Percentiles rank a stretch among this genome's conserved stretches.
Evolutionary conservation across 2,329 filamentous ascomycete species (phyloP).

Genomic region (Neofusicoccum parvum): DNA sequence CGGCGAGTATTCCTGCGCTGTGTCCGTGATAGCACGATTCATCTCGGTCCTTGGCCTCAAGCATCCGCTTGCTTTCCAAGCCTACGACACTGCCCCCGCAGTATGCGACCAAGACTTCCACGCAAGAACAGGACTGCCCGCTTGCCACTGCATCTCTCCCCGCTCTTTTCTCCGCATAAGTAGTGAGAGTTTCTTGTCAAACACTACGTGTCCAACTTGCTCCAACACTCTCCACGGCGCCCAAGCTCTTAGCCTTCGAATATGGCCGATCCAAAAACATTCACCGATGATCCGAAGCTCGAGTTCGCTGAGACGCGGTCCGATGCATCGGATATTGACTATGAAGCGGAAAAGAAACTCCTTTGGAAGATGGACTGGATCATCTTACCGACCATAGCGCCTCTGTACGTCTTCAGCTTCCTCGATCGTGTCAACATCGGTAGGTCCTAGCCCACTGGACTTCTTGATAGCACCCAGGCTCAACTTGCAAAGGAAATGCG

Average conservation of each 20-base stretch:
- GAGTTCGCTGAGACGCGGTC: background rate
- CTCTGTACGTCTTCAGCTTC: constrained; percentile 74
- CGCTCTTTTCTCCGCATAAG: no score
- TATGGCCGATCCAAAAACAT: background rate
- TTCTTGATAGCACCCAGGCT: background rate
- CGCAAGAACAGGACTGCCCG: no score
- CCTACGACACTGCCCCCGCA: no score
- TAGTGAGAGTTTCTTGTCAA: no score
- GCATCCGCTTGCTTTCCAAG: no score
- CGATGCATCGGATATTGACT: constrained; percentile 27
- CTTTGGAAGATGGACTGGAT: constrained; percentile 66
- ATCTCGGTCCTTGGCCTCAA: no score
- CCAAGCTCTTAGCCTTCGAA: background rate
- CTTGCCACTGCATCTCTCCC: no score
- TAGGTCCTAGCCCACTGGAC: background rate
- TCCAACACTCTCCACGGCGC: no score
- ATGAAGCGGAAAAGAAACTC: constrained; percentile 55
- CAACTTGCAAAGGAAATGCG: constrained; percentile 52
- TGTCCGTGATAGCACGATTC: no score
- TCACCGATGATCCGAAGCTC: background rate
- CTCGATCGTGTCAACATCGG: constrained; percentile 77
- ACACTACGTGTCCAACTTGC: no score
- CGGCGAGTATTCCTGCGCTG: no score
- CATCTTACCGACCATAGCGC: constrained; percentile 68
- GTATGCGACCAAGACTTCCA: no score